Evolutionary conservation across 129 eudicot genomes (phyloP).

Genomic region (Flaveria brownii): DNA sequence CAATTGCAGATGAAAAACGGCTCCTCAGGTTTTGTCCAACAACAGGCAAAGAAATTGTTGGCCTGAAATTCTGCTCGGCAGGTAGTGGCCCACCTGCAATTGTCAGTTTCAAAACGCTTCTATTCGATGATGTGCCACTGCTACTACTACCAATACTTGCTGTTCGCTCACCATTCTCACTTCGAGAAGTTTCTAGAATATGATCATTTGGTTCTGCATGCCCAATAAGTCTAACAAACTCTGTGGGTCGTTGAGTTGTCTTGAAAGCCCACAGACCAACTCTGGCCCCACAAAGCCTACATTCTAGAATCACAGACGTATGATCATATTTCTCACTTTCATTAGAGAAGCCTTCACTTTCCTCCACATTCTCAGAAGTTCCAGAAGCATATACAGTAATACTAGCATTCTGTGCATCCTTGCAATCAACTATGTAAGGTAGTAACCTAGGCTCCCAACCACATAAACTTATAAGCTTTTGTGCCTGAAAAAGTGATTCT

Average conservation of each 20-base stretch:
- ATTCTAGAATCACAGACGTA: constrained; percentile 68
- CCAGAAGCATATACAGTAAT: constrained; percentile 41
- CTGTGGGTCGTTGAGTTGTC: constrained; percentile 69
- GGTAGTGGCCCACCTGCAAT: constrained; percentile 99
- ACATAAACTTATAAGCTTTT: constrained; percentile 77
- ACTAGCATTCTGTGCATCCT: constrained; percentile 38
- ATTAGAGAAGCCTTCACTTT: constrained; percentile 34
- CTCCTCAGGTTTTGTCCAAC: constrained; percentile 80
- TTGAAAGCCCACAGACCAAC: constrained; percentile 88
- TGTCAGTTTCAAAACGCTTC: constrained; percentile 46
- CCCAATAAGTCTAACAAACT: constrained; percentile 78
- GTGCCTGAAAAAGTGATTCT: constrained; percentile 55
- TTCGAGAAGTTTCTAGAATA: constrained; percentile 26
- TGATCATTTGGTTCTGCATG: constrained; percentile 48
- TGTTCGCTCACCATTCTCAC: constrained; percentile 32
- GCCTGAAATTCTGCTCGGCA: constrained; percentile 75
- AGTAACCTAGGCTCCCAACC: constrained; percentile 91
- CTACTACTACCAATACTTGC: constrained; percentile 19
- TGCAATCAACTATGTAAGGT: constrained; percentile 79
- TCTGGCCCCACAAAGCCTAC: constrained; percentile 87
- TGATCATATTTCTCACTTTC: constrained; percentile 62
- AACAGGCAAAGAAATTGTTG: constrained; percentile 79
- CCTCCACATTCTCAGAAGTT: constrained; percentile 28
- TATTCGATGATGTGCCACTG: constrained; percentile 36
- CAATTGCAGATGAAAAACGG: constrained; percentile 47